Conservation (phyloP, 495 filamentous ascomycete genomes). For the Chaetomium tenue region DNA sequence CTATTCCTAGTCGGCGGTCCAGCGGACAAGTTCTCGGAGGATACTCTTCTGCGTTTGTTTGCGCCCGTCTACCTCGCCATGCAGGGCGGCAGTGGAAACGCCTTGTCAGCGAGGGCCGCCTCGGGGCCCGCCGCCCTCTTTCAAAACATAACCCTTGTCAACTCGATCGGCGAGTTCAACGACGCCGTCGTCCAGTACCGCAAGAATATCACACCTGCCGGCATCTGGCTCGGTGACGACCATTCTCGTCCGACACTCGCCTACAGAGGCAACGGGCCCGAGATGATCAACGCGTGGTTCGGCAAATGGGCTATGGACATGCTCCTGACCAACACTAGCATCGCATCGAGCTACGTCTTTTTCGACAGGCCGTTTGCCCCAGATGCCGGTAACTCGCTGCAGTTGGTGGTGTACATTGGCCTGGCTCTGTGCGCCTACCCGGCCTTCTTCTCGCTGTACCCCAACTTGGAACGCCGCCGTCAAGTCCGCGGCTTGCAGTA, state of each 20-base stretch:
- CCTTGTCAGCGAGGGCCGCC: not conserved
- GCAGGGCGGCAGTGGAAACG: constrained; percentile 21
- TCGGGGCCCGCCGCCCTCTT: constrained; percentile 31
- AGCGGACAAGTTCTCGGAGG: constrained; percentile 44
- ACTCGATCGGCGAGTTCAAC: constrained; percentile 66
- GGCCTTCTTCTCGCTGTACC: constrained; percentile 83
- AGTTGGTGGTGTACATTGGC: constrained; percentile 75
- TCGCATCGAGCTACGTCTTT: constrained; percentile 61
- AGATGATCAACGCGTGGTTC: constrained; percentile 54
- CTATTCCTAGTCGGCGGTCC: constrained; percentile 63
- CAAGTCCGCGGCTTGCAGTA: constrained; percentile 83
- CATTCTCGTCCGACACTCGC: constrained; percentile 57
- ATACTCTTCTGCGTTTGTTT: constrained; percentile 48
- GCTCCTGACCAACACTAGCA: constrained; percentile 61
- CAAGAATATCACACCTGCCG: constrained; percentile 68
- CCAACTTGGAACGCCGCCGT: constrained; percentile 70
- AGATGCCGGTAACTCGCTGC: constrained; percentile 65
- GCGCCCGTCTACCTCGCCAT: constrained; percentile 36
- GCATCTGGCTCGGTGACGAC: constrained; percentile 66
- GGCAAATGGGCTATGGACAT: constrained; percentile 71
- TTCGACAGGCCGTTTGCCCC: constrained; percentile 70
- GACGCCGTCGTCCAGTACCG: constrained; percentile 59
- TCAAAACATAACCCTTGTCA: constrained; percentile 55
- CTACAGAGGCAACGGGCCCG: constrained; percentile 52
- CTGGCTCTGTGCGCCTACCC: constrained; percentile 74